phyloP scores from a whole-genome alignment of 1,139 yeast species.

The Yarrowia galli region DNA sequence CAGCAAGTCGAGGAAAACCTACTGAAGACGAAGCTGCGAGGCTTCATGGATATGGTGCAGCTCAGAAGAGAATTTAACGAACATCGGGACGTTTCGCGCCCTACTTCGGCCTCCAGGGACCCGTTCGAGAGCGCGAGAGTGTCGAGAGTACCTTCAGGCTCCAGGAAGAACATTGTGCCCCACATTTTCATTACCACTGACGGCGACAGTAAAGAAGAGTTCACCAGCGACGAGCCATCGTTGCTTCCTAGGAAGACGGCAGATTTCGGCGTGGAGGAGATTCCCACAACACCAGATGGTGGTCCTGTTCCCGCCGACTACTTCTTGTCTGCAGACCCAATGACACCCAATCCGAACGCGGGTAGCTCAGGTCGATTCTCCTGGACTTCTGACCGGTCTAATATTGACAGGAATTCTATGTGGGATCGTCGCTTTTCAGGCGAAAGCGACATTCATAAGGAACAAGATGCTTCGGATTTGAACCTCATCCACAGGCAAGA shows the following conservation, averaged over 20 bases:
- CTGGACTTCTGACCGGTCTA: constrained; percentile 15
- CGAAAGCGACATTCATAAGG: constrained; percentile 1
- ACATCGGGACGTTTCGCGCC: background rate
- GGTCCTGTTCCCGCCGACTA: constrained; percentile 11
- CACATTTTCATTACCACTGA: constrained; percentile 23
- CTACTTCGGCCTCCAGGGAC: background rate
- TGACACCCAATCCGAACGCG: constrained; percentile 19
- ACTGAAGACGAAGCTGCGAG: constrained; percentile 56
- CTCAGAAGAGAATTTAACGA: constrained; percentile 32
- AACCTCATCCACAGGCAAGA: constrained; percentile 30
- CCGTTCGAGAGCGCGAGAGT: constrained; percentile 15
- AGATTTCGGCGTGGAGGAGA: constrained; percentile 12
- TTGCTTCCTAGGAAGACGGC: constrained; percentile 27
- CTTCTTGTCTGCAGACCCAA: constrained; percentile 27
- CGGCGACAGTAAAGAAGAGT: constrained; percentile 10
- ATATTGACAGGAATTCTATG: constrained; percentile 5
- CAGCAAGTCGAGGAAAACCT: constrained; percentile 66
- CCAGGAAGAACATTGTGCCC: constrained; percentile 22
- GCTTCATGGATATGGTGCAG: constrained; percentile 43
- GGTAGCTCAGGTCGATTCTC: constrained; percentile 17
- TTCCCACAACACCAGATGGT: constrained; percentile 14
- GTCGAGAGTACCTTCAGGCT: background rate
- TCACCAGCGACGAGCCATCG: constrained; percentile 11
- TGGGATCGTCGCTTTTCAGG: constrained; percentile 22
- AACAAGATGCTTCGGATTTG: background rate